These are phyloP conservation scores for Kandelia obovata DNA, from an alignment of 345 rosid species.

Conservation along the genomic window DNA sequence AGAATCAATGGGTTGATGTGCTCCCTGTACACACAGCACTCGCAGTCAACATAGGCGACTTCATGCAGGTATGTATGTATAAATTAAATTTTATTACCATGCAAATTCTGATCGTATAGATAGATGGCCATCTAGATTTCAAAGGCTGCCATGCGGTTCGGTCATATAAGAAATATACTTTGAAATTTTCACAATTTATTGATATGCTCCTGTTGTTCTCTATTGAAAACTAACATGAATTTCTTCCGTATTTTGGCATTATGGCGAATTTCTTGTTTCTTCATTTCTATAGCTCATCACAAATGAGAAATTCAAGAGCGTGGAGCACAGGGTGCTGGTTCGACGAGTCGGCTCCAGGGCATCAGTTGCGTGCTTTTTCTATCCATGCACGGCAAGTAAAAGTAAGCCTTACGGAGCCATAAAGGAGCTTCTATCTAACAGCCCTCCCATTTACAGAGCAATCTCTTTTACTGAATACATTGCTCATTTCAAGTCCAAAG, in stretches of 20 bases:
- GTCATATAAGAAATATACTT: too few species aligned
- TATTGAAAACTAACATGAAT: too few species aligned
- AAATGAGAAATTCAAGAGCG: constrained; percentile 37
- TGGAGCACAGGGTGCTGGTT: constrained; percentile 37
- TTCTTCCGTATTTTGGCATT: too few species aligned
- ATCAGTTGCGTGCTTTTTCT: constrained; percentile 38
- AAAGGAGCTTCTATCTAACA: constrained; percentile 35
- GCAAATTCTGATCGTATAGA: too few species aligned
- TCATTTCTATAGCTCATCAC: constrained; percentile 24
- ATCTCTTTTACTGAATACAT: constrained; percentile 32
- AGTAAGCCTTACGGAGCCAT: constrained; percentile 33
- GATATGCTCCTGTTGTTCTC: too few species aligned
- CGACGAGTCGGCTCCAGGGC: constrained; percentile 19
- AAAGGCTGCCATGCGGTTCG: too few species aligned
- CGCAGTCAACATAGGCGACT: constrained; percentile 45
- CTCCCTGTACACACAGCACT: constrained; percentile 35
- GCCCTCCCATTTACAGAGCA: constrained; percentile 36
- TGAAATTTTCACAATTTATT: too few species aligned
- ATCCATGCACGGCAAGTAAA: constrained; percentile 34
- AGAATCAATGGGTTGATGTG: constrained; percentile 44
- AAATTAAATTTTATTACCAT: too few species aligned
- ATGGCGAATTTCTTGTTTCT: too few species aligned
- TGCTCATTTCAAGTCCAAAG: constrained; percentile 37
- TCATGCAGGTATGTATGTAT: constrained; percentile 37
- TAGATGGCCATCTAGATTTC: too few species aligned